Evolutionary conservation across 345 rosid species (phyloP), one percentile per base, ranked within the genome.

Genomic region (Hirschfeldia incana): DNA sequence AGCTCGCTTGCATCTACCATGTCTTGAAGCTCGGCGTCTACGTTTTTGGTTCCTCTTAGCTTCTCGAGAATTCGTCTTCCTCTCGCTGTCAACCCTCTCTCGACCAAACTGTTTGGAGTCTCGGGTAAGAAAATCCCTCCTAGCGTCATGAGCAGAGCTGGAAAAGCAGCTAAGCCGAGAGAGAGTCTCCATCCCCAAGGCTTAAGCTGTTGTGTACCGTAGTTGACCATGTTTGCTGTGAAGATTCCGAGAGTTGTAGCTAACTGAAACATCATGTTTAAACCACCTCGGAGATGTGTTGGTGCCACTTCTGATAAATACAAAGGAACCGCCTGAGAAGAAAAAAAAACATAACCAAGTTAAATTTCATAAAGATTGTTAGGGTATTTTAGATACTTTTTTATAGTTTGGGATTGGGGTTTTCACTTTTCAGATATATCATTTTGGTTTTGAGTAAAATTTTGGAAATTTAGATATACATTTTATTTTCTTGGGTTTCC

Each of bases 111-210:
- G 86, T 95, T 93, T 0, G 99, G 99, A 28, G 98, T 95, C 78
- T 93, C 99, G 0, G 97, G 92, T 57, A 95, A 86, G 67, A 84
- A 28, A 49, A 82, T 70, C 17, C 98, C 99, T 65, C 99, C 98
- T 8, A 88, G 65, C 0, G 93, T 88, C 98, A 95, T 95, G 53
- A 93, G 15, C 0, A 82, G 1, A 27, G 99, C 98, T 0, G 98
- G 99, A 15, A 72, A 72, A 39, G 97, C 97, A 17, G 99, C 99
- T 39, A 93, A 83, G 27, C 99, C 99, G 1, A 95, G 87, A 49
- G 99, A 95, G 42, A 95, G 88, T 86, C 99, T 93, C 99, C 97
- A 95, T 33, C 99, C 98, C 97, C 92, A 93, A 3, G 95, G 90
- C 12, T 74, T 82, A 12, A 93, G 89, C 85, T 93, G 84, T 60